Evolutionary conservation across 2,329 filamentous ascomycete genomes (phyloP), one percentile per base, ranked within the genome.

Genomic region (Dothideomycetidae sp.): DNA sequence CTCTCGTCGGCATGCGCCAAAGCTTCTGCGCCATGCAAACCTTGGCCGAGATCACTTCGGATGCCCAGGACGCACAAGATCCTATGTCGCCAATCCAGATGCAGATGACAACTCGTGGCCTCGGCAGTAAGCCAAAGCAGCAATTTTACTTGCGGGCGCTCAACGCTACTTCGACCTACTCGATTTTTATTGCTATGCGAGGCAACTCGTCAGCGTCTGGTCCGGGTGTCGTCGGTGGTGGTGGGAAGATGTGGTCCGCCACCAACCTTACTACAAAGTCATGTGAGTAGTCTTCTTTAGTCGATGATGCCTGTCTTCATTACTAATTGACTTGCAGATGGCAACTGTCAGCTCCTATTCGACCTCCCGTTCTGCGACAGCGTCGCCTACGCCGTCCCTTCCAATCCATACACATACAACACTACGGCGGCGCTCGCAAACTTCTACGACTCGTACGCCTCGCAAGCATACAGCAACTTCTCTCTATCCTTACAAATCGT

Each of bases 341-440:
- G 75, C 42, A 93, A 86, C 51, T 98, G 90, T 56, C 78, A 79
- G 42, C 69, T 98, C 29, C 68, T 96, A 31, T 86, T 78, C 56
- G 78, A 92, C 52, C 73, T 98, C n/a, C 66, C 75, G 0, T 92
- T 96, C 57, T 98, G 90, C 61, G 71, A 78, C 47, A 75, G 88
- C 49, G 80, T 88, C 33, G 83, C 88, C 35, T 94, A 94, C 53
- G 81, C 88, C 5, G 90, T 94, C 0, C 90, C 90, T 1, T 77
- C 80, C 29, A 93, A 93, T 50, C 67, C 73, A 2, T 59, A 64
- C 23, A 72, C 64, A 31, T 76, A 74, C 46, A 64, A 71, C 37
- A 74, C 75, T 48, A 64, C 69, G 1, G 60, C 68, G 2, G 62
- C 65, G 12, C 70, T 98, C 5, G 75, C 71, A 3, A 58, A 65